phyloP scores from a whole-genome alignment of 2,329 filamentous ascomycete genomes.

The Elsinoe perseae region DNA sequence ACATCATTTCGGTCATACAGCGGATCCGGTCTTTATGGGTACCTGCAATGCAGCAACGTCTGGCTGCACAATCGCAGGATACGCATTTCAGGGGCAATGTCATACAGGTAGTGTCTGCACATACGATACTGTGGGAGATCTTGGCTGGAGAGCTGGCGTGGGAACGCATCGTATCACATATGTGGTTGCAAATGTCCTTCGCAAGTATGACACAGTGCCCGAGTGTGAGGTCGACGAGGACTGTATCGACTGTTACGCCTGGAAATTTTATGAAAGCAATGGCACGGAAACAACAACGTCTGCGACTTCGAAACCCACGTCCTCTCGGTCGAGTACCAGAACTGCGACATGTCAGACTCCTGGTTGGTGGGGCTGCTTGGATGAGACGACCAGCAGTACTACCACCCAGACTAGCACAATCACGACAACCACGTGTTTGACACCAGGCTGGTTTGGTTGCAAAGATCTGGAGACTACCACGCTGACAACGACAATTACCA shows the following conservation, averaged over 20 bases:
- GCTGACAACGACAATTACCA: slow-evolving; percentile 23
- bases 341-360: slow-evolving; percentile 60
- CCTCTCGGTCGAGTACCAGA: slow-evolving; percentile 46
- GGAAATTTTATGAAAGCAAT: slow-evolving; percentile 90
- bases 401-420: slow-evolving; percentile 39
- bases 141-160: slow-evolving; percentile 81
- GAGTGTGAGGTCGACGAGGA: slow-evolving; percentile 62
- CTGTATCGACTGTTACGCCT: slow-evolving; percentile 78
- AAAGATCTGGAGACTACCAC: slow-evolving; percentile 46
- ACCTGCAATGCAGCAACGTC: slow-evolving; percentile 83
- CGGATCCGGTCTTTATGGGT: slow-evolving; percentile 85
- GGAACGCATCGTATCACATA: slow-evolving; percentile 79
- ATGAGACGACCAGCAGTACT: slow-evolving; percentile 33
- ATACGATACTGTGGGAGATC: slow-evolving; percentile 82
- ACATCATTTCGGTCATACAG: slow-evolving; percentile 86
- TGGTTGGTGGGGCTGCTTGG: slow-evolving; percentile 57
- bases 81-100: slow-evolving; percentile 80
- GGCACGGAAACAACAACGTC: slow-evolving; percentile 59
- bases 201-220: slow-evolving; percentile 69
- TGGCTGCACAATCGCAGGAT: slow-evolving; percentile 78
- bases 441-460: slow-evolving; percentile 61
- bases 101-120: slow-evolving; percentile 78
- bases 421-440: slow-evolving; percentile 49
- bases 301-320: slow-evolving; percentile 48
- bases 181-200: slow-evolving; percentile 77